Base-by-base conservation (phyloP, 169 alveolate genomes). In the Plasmodium gaboni region DNA sequence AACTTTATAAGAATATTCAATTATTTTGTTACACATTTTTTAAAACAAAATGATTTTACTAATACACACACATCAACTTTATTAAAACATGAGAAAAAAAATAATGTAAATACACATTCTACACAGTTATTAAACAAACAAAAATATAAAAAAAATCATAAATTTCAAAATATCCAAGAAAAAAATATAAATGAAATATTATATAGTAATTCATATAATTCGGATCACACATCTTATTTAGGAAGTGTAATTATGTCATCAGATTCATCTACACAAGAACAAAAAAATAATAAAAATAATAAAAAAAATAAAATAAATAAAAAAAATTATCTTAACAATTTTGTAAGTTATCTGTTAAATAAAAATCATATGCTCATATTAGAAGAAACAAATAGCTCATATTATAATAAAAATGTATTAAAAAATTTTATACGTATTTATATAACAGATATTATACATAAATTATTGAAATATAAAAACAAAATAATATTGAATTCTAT, bases 211-310 rank as follows among this genome's bases (percentile, higher is more conserved):
- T 65, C 15, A 28, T 65, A 65, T 28, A 38, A 38, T 38, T 28
- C 73, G 0, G 73, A 65, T 32, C 13, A 38, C 7, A 38, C 50
- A 28, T 65, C 73, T 24, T 13, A 28, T 12, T 28, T 13, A 3
- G 55, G 57, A 32, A 65, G 73, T 65, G 51, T 65, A n/a, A 65
- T 65, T 7, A 65, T 65, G 55, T 65, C 73, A 12, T 65, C 73
- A 17, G 73, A 65, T 65, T 65, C 73, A 2, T 65, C 73, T 38
- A 38, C 46, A 38, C 46, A 38, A 38, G 46, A 38, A 38, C 46
- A 38, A 38, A 5, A 5, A 38, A 38, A 38, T 4, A 32, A 32
- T 32, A 32, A 32, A n/a, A n/a, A n/a, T n/a, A n/a, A 19, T 19
- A 0, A 19, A 19, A 19, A 19, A 19, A 19, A 19, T 19, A 28